Base-by-base conservation (phyloP, 768 basidiomycete species). In the Mycena alexandri region DNA sequence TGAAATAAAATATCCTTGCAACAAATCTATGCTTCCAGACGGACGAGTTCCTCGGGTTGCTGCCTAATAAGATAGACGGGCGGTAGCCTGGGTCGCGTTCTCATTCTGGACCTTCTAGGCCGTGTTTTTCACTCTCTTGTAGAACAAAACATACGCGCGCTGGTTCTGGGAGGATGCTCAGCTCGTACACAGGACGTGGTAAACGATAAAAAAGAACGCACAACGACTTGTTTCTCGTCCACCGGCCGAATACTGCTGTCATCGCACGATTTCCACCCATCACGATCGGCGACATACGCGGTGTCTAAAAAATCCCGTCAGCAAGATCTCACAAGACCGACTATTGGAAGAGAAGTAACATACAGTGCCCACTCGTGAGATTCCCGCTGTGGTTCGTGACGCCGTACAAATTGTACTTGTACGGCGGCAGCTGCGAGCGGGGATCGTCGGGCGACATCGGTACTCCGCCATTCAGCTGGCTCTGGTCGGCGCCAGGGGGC, bases 321-420 rank as follows among this genome's bases (percentile, higher is more conserved):
- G 60, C 58, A 54, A 46, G 54, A 50, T 52, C 25, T 58, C 56
- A 29, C n/a, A 36, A 58, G 44, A 33, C 19, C 21, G 8, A 24
- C 17, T 25, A 59, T 10, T 29, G 7, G 24, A 14, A 9, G 3
- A 22, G 29, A 29, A 3, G 29, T 24, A 7, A 85, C 95, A 79
- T 73, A 98, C 98, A 99, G 79, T 99, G 98, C 0, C 98, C 98
- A 75, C 93, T 94, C 74, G 91, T 95, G 61, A 99, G 80, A 75
- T 90, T 97, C 12, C 98, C 98, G 77, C 90, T 94, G 80, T 99
- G 98, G 77, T 99, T 98, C 64, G 94, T 97, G 46, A 99, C 96
- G 12, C 86, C 96, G 75, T 98, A 99, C 70, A 99, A 80, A 74
- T 99, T 97, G 76, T 99, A 99, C 71, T 83, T 87, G 77, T 94